Conservation (phyloP, 495 filamentous ascomycete genomes). For the Podospora sp. region DNA sequence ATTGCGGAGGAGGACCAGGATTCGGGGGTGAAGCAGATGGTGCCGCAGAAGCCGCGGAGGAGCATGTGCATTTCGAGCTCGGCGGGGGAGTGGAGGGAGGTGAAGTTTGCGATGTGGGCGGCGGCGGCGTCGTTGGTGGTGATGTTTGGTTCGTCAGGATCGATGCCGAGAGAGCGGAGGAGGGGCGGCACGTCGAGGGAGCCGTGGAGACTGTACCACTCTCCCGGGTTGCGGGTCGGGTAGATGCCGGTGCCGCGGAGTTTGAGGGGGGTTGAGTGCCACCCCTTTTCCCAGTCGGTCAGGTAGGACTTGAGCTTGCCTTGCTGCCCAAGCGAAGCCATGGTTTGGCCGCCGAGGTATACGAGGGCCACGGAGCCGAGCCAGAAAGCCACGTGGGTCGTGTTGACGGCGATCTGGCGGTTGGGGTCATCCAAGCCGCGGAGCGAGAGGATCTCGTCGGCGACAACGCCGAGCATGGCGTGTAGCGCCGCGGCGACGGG, state of each 20-base stretch:
- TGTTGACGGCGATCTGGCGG: slow-evolving; percentile 27
- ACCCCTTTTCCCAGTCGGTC: slow-evolving; percentile 26
- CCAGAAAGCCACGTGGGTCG: slow-evolving; percentile 32
- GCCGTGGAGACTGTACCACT: slow-evolving; percentile 33
- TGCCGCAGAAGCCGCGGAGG: slow-evolving; percentile 30
- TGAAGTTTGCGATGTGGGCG: slow-evolving; percentile 22
- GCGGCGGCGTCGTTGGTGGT: slow-evolving; percentile 27
- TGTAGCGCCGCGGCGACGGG: slow-evolving; percentile 34
- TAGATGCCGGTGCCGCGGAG: slow-evolving; percentile 30
- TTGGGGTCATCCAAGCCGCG: slow-evolving; percentile 15
- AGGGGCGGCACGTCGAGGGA: slow-evolving; percentile 26
- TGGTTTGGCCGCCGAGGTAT: slow-evolving; percentile 16
- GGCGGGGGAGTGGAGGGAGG: slow-evolving; percentile 14
- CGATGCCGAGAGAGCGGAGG: slow-evolving; percentile 27
- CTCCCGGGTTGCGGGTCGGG: slow-evolving; percentile 25
- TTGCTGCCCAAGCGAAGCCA: slow-evolving; percentile 13
- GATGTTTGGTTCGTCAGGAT: slow-evolving; percentile 23
- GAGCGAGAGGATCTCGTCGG: slow-evolving; percentile 33
- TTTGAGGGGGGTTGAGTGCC: slow-evolving; percentile 20
- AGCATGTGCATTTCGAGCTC: slow-evolving; percentile 35
- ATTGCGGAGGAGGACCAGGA: slow-evolving; percentile 26
- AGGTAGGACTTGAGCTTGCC: slow-evolving; percentile 10
- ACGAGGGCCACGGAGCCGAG: slow-evolving; percentile 23
- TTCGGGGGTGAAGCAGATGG: slow-evolving; percentile 33
- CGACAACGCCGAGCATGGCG: slow-evolving; percentile 35